Conservation (phyloP, 1,284 basidiomycete species). For the Marasmius tenuissimus region DNA sequence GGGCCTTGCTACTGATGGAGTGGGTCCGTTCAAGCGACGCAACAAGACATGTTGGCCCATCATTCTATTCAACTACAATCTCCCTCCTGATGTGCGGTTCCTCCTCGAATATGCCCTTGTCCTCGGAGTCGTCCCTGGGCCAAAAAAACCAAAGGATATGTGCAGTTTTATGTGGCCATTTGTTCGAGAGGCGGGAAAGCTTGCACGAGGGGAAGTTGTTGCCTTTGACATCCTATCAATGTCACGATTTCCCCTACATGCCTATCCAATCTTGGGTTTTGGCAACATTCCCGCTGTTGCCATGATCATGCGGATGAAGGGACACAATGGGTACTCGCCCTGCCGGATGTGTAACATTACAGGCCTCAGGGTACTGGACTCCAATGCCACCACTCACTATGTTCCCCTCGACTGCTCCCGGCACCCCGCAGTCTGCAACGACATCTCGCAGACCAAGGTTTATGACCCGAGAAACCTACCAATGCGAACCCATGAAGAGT, state of each 20-base stretch:
- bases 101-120: constrained; percentile 28
- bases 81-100: constrained; percentile 30
- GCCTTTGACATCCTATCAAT: constrained; percentile 24
- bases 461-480: constrained; percentile 39
- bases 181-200: constrained; percentile 27
- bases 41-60: constrained; percentile 32
- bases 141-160: constrained; percentile 32
- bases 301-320: constrained; percentile 19
- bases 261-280: constrained; percentile 30
- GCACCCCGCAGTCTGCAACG: constrained; percentile 15
- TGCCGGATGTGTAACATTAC: constrained; percentile 13
- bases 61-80: constrained; percentile 32
- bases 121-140: constrained; percentile 35
- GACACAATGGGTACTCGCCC: constrained; percentile 14
- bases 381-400: neutral
- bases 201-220: constrained; percentile 27
- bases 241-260: constrained; percentile 26
- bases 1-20: constrained; percentile 23
- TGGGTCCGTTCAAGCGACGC: constrained; percentile 22
- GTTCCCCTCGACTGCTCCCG: constrained; percentile 17
- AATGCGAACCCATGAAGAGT: constrained; percentile 31
- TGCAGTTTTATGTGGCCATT: constrained; percentile 35
- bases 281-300: constrained; percentile 38
- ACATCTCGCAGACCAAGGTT: neutral
- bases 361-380: constrained; percentile 13